Percentiles rank a stretch among this genome's conserved stretches.
Conservation (phyloP, 2,329 filamentous ascomycete genomes). For the Purpureocillium lavendulum region DNA sequence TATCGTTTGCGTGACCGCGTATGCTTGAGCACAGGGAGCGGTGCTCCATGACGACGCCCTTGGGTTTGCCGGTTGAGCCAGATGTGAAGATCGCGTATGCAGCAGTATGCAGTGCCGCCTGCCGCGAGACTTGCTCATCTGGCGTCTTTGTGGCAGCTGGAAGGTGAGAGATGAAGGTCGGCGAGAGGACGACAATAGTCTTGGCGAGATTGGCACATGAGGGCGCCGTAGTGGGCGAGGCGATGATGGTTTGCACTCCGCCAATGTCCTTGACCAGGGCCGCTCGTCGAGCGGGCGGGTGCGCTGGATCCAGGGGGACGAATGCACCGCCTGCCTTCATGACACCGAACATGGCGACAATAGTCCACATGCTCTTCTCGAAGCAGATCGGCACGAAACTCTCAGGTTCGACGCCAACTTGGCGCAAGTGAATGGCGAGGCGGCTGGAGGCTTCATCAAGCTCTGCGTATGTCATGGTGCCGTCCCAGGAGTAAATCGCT, state of each 20-base stretch:
- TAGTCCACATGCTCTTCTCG: slow-evolving; percentile 11
- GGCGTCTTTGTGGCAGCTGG: not conserved
- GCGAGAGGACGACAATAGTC: not conserved
- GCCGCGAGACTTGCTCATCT: not conserved
- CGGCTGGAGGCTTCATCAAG: slow-evolving; percentile 2
- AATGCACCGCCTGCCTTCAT: slow-evolving; percentile 17
- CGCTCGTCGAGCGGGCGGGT: slow-evolving; percentile 5
- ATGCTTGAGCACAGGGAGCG: slow-evolving; percentile 42
- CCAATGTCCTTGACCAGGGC: slow-evolving; percentile 5
- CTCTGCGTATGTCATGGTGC: slow-evolving; percentile 3
- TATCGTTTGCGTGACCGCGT: slow-evolving; percentile 34
- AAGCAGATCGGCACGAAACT: slow-evolving; percentile 3
- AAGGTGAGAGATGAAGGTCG: not conserved
- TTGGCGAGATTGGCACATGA: not conserved
- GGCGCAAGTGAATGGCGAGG: not conserved
- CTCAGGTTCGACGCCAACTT: not conserved
- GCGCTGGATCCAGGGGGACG: slow-evolving; percentile 16
- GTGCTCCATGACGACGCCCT: slow-evolving; percentile 31
- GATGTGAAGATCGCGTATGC: slow-evolving; percentile 20
- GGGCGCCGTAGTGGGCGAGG: not conserved
- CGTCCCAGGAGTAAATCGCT: slow-evolving; percentile 6
- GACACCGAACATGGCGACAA: slow-evolving; percentile 13
- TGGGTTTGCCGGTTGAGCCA: slow-evolving; percentile 17
- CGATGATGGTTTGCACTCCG: slow-evolving; percentile 4
- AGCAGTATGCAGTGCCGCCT: not conserved